Percentiles rank a stretch among this genome's conserved stretches.
These are phyloP conservation scores for Halenospora varia DNA, from an alignment of 495 filamentous ascomycete genomes.

Conservation along the genomic window DNA sequence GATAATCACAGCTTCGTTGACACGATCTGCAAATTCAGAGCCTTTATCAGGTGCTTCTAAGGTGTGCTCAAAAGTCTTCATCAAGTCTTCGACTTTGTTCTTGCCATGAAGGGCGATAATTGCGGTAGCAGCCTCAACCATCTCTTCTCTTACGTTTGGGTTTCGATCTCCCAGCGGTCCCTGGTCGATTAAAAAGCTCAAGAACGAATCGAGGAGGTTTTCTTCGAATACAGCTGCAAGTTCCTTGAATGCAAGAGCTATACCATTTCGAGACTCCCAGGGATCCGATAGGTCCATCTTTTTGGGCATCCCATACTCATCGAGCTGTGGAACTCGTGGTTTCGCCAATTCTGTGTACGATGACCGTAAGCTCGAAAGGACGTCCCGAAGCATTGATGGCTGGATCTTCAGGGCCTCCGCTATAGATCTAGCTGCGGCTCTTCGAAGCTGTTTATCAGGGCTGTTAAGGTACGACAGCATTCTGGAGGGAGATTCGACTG, in stretches of 20 bases:
- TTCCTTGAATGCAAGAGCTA: conserved; percentile 81
- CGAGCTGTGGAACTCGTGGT: conserved; percentile 73
- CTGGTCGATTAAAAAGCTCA: conserved; percentile 77
- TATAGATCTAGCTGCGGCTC: conserved; percentile 79
- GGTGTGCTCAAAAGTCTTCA: conserved; percentile 83
- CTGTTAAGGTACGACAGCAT: conserved; percentile 77
- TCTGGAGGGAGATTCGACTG: conserved; percentile 48
- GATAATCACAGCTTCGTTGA: conserved; percentile 96
- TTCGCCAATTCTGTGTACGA: conserved; percentile 75
- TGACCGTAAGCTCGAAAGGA: conserved; percentile 58
- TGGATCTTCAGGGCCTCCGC: conserved; percentile 63
- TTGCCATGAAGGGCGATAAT: conserved; percentile 78
- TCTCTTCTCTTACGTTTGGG: conserved; percentile 71
- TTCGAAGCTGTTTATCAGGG: conserved; percentile 71
- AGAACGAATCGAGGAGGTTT: conserved; percentile 66
- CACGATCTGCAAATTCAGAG: conserved; percentile 71
- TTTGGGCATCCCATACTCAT: conserved; percentile 88
- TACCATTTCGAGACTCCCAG: conserved; percentile 85
- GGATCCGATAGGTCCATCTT: conserved; percentile 81
- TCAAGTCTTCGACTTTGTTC: conserved; percentile 78
- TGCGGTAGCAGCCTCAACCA: conserved; percentile 86
- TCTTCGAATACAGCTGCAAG: conserved; percentile 66
- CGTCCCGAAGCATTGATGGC: conserved; percentile 47
- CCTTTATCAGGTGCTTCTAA: conserved; percentile 78
- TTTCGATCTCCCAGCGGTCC: conserved; percentile 81